A percentile compares a stretch with the other conserved stretches of the same genome.
These are phyloP conservation scores for Plasmodium fragile DNA, from an alignment of 169 alveolate species.

Conservation along the genomic window DNA sequence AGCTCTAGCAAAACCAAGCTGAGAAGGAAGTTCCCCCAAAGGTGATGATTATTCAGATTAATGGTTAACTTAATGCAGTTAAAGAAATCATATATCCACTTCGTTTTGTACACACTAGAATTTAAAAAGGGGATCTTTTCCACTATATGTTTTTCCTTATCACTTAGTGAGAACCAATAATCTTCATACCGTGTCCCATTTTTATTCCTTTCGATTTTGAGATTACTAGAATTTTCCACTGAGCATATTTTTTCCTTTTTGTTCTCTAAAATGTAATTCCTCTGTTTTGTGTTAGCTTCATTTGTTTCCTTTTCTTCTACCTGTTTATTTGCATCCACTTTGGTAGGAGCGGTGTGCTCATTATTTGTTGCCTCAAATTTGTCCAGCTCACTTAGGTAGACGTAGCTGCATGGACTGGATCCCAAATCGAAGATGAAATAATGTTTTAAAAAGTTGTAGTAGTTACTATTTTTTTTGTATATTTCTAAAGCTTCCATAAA, in stretches of 20 bases:
- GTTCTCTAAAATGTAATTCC: not conserved
- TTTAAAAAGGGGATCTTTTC: constrained; percentile 46
- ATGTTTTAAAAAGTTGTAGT: constrained; percentile 38
- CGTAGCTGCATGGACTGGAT: not conserved
- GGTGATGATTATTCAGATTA: constrained; percentile 49
- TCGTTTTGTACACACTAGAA: constrained; percentile 46
- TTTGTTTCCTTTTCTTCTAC: not conserved
- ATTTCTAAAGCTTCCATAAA: constrained; percentile 72
- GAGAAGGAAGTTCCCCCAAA: constrained; percentile 59
- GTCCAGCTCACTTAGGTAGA: constrained; percentile 5
- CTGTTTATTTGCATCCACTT: not conserved
- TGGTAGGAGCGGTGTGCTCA: not conserved
- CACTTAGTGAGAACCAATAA: not conserved
- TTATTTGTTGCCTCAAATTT: constrained; percentile 13
- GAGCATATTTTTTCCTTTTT: not conserved
- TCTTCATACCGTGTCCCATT: not conserved
- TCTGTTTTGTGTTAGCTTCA: not conserved
- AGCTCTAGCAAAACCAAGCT: constrained; percentile 64
- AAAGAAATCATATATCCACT: constrained; percentile 72
- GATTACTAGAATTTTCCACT: not conserved
- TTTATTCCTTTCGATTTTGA: not conserved
- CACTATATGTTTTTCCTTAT: constrained; percentile 41
- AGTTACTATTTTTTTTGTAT: constrained; percentile 67
- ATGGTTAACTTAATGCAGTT: constrained; percentile 63
- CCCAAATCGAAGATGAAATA: constrained; percentile 23